Conservation (phyloP, 441 rosid genomes). For the Kokia cookei region DNA sequence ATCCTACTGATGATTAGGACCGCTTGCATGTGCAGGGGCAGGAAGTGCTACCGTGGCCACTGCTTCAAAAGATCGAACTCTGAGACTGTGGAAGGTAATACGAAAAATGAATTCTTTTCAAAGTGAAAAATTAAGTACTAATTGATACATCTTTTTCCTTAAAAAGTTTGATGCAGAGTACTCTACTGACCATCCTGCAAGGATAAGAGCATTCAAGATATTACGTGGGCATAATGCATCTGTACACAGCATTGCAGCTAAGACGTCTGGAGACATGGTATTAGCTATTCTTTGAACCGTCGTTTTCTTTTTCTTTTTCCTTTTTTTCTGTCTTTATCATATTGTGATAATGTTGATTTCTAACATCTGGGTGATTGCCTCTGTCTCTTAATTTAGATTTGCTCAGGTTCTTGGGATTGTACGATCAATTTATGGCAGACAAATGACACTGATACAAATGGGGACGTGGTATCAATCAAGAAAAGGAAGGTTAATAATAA, state of each 20-base stretch:
- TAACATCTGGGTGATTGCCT: slow-evolving; percentile 2
- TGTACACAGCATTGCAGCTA: slow-evolving; percentile 76
- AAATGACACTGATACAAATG: slow-evolving; percentile 40
- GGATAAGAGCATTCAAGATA: slow-evolving; percentile 63
- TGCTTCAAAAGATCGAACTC: slow-evolving; percentile 84
- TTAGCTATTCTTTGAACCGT: slow-evolving; percentile 7
- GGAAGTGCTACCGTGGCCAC: slow-evolving; percentile 55
- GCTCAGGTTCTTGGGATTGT: slow-evolving; percentile 96
- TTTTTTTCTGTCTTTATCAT: not conserved
- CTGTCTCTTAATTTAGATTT: slow-evolving; percentile 36
- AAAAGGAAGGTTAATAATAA: slow-evolving; percentile 76
- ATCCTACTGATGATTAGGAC: not conserved
- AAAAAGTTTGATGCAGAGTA: slow-evolving; percentile 56
- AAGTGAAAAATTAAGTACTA: slow-evolving; percentile 1
- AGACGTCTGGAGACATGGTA: slow-evolving; percentile 70
- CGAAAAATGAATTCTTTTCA: not conserved
- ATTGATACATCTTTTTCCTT: slow-evolving; percentile 12
- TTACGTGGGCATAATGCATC: slow-evolving; percentile 86
- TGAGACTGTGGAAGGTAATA: slow-evolving; percentile 91
- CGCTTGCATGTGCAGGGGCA: slow-evolving; percentile 33
- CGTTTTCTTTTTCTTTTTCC: not conserved
- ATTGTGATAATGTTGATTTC: not conserved
- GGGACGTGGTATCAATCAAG: slow-evolving; percentile 59
- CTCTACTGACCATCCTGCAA: slow-evolving; percentile 34
- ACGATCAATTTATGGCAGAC: slow-evolving; percentile 78